Percentiles rank a stretch among this genome's conserved stretches.
Conservation (phyloP, 768 basidiomycete species). For the Neoboletus brunneissimus region DNA sequence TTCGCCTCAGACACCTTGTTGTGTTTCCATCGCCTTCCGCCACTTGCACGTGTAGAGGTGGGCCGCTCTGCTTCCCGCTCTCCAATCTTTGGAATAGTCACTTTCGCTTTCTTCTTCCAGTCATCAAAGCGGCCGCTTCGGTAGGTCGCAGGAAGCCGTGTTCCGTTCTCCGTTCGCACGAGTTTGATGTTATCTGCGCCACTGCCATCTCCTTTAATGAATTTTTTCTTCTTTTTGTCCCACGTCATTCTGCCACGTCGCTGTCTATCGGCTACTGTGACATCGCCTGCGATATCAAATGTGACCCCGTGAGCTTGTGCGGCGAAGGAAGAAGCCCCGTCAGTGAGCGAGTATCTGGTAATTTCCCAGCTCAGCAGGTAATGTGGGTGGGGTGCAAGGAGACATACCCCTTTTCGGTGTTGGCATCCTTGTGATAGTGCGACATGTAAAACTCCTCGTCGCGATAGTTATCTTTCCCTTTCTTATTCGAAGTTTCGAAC, state of each 20-base stretch:
- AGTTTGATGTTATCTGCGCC: slow-evolving; percentile 94
- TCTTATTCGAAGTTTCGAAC: slow-evolving; percentile 52
- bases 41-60: slow-evolving; percentile 29
- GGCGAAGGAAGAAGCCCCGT: slow-evolving; percentile 82
- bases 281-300: slow-evolving; percentile 82
- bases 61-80: slow-evolving; percentile 61
- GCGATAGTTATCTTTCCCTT: slow-evolving; percentile 49
- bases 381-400: neutral
- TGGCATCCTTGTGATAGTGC: slow-evolving; percentile 83
- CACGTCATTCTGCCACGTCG: slow-evolving; percentile 66
- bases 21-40: slow-evolving; percentile 72
- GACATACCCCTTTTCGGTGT: slow-evolving; percentile 84
- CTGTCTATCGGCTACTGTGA: slow-evolving; percentile 52
- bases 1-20: slow-evolving; percentile 61
- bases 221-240: slow-evolving; percentile 97
- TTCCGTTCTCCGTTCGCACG: slow-evolving; percentile 89
- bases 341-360: slow-evolving; percentile 79
- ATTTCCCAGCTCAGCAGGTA: neutral
- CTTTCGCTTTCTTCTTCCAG: slow-evolving; percentile 80
- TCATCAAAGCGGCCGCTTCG: slow-evolving; percentile 93
- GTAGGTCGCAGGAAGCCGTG: slow-evolving; percentile 86
- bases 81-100: slow-evolving; percentile 77
- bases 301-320: slow-evolving; percentile 77
- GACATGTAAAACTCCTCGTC: slow-evolving; percentile 92
- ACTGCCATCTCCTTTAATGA: slow-evolving; percentile 77